A percentile compares a stretch with the other conserved stretches of the same genome.
Conservation (phyloP, 2,329 filamentous ascomycete species). For the Cladophialophora psammophila region DNA sequence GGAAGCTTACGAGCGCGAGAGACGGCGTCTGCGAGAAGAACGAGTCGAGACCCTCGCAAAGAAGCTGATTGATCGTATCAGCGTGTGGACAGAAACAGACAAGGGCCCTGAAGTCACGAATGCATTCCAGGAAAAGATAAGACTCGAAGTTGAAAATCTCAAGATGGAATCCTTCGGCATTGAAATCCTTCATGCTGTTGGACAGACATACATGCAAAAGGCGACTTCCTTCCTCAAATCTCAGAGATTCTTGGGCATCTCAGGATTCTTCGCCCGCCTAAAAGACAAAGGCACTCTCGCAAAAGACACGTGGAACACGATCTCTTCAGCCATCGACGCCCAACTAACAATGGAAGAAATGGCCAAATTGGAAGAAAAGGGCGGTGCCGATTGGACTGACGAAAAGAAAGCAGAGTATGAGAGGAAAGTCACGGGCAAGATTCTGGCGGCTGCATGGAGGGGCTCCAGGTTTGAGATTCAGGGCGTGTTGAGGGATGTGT, state of each 20-base stretch:
- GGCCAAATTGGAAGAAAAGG: constrained; percentile 92
- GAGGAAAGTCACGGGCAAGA: constrained; percentile 95
- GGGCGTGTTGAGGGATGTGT: constrained; percentile 91
- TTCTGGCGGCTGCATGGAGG: constrained; percentile 93
- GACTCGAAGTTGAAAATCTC: constrained; percentile 92
- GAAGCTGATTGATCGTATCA: constrained; percentile 88
- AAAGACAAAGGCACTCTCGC: constrained; percentile 97
- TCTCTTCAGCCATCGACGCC: constrained; percentile 92
- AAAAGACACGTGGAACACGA: constrained; percentile 98
- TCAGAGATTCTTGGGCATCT: constrained; percentile 95
- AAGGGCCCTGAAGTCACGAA: constrained; percentile 82
- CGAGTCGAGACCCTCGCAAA: constrained; percentile 82
- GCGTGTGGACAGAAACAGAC: constrained; percentile 97
- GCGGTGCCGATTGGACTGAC: constrained; percentile 97
- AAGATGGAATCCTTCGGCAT: constrained; percentile 99
- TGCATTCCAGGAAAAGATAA: constrained; percentile 93
- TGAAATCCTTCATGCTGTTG: constrained; percentile 94
- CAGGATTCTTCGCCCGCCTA: constrained; percentile 90
- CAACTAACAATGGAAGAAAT: constrained; percentile 99
- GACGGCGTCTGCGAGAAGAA: constrained; percentile 82
- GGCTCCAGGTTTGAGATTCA: constrained; percentile 98
- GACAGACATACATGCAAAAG: constrained; percentile 87
- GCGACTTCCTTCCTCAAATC: constrained; percentile 87
- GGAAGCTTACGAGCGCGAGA: constrained; percentile 85
- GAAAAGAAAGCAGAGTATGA: constrained; percentile 97